phyloP scores from a whole-genome alignment of 176 grass and related monocot species.

The Ananas comosus region DNA sequence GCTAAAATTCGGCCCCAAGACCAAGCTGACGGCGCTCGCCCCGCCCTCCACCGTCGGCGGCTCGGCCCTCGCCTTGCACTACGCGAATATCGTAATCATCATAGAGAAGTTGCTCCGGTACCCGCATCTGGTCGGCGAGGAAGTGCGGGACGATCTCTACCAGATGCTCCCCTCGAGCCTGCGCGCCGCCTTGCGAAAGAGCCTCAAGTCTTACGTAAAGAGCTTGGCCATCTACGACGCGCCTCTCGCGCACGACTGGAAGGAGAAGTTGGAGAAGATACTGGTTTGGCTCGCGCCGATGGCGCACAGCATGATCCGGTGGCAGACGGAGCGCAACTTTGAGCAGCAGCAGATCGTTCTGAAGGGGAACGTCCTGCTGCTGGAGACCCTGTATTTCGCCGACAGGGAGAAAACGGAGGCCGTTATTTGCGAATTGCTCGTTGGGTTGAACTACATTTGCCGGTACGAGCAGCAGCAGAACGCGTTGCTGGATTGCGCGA shows the following conservation, averaged over 20 bases:
- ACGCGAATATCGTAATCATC: conserved; percentile 82
- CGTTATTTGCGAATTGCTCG: conserved; percentile 77
- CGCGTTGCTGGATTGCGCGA: conserved; percentile 75
- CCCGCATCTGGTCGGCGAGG: conserved; percentile 81
- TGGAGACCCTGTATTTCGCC: conserved; percentile 77
- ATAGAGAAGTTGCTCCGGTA: conserved; percentile 85
- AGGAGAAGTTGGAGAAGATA: conserved; percentile 65
- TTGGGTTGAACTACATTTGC: conserved; percentile 93
- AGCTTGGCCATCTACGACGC: conserved; percentile 80
- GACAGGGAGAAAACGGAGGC: conserved; percentile 69
- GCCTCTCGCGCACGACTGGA: conserved; percentile 87
- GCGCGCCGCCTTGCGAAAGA: conserved; percentile 34
- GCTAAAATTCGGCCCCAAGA: conserved; percentile 53
- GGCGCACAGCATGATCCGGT: conserved; percentile 79
- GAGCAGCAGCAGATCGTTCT: conserved; percentile 86
- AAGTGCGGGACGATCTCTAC: conserved; percentile 89
- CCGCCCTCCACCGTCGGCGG: conserved; percentile 60
- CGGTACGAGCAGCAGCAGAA: conserved; percentile 92
- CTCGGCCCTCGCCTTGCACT: conserved; percentile 70
- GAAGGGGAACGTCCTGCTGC: conserved; percentile 53
- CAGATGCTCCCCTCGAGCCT: conserved; percentile 85
- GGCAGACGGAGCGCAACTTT: conserved; percentile 84
- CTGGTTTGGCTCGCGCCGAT: conserved; percentile 74
- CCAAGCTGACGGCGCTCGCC: conserved; percentile 57
- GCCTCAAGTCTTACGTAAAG: conserved; percentile 46